Evolutionary conservation across 148 eudicot species (phyloP), one percentile per base, ranked within the genome.

Genomic region (Heliosperma pusillum): DNA sequence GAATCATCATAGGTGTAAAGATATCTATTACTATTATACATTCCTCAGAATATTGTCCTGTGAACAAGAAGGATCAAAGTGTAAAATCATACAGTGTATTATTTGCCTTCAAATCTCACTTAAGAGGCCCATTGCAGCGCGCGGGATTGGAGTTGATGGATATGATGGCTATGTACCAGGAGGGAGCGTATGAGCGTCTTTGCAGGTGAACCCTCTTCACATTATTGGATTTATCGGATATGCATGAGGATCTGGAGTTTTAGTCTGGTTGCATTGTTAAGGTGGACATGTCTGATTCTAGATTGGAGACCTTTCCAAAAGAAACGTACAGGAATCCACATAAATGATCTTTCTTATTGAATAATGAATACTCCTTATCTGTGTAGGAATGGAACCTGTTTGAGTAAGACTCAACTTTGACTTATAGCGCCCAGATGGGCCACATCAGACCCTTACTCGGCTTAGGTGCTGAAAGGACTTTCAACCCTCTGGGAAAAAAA

Each of bases 121-220:
- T 61, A n/a, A 73, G 76, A 55, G 58, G 70, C 45, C 69, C 55
- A 65, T 74, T 71, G 80, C 97, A 93, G 98, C 93, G 98, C 80
- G 97, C 98, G 82, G 98, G 98, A 80, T 72, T 93, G 87, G 98
- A 93, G 83, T 86, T 93, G 81, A 95, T 95, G 98, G 98, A 95
- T 80, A 92, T 95, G 97, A 95, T 95, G 98, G 98, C 98, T 72
- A 93, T 92, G 78, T 89, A 95, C 82, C 98, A 92, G 84, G 98
- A 95, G 84, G 98, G 98, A 75, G 97, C 98, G n/a, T 92, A 95
- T 87, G 98, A 95, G 74, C 98, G 98, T 71, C 79, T 95, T 66
- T 95, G 98, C 93, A 92, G 98, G 98, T 95, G 77, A 86, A 72
- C 25, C 42, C 65, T 83, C 78, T 67, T 71, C 2, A 61, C 64